Conservation (phyloP, 2,329 filamentous ascomycete species). For the Stachybotrys echinatus region DNA sequence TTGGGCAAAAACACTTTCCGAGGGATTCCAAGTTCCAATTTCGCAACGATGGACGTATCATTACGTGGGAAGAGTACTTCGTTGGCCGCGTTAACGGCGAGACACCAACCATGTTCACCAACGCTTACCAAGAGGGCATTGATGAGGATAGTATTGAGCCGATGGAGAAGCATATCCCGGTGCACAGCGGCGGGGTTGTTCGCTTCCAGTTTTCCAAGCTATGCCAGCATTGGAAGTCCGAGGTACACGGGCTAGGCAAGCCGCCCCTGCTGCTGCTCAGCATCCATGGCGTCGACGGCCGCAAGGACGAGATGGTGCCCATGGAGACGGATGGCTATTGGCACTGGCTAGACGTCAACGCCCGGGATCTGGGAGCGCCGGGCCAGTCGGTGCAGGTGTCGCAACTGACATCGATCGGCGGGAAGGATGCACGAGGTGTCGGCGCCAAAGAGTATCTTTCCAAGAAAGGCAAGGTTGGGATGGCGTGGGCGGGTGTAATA, state of each 20-base stretch:
- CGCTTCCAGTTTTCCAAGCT: constrained; percentile 76
- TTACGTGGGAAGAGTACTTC: constrained; percentile 80
- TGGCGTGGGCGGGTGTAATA: constrained; percentile 38
- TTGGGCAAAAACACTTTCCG: constrained; percentile 78
- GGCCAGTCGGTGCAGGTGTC: constrained; percentile 64
- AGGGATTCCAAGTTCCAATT: constrained; percentile 63
- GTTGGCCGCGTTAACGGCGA: constrained; percentile 51
- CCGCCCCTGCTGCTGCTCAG: constrained; percentile 66
- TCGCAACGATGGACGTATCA: constrained; percentile 61
- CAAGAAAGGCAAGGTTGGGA: constrained; percentile 37
- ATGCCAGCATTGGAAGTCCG: constrained; percentile 80
- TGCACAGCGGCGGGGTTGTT: constrained; percentile 51
- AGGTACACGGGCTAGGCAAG: constrained; percentile 59
- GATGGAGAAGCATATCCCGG: constrained; percentile 45
- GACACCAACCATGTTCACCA: constrained; percentile 40
- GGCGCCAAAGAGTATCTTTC: constrained; percentile 39
- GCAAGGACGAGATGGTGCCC: constrained; percentile 62
- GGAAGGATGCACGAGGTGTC: constrained; percentile 41
- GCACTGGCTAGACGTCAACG: constrained; percentile 75
- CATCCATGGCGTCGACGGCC: constrained; percentile 61
- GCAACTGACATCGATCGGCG: constrained; percentile 48
- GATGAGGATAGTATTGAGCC: constrained; percentile 56
- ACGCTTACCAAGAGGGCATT: constrained; percentile 44
- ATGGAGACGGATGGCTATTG: constrained; percentile 73
- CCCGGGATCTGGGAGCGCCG: constrained; percentile 58